Evolutionary conservation across 2,329 filamentous ascomycete genomes (phyloP).

Genomic region (Venturia aucupariae): DNA sequence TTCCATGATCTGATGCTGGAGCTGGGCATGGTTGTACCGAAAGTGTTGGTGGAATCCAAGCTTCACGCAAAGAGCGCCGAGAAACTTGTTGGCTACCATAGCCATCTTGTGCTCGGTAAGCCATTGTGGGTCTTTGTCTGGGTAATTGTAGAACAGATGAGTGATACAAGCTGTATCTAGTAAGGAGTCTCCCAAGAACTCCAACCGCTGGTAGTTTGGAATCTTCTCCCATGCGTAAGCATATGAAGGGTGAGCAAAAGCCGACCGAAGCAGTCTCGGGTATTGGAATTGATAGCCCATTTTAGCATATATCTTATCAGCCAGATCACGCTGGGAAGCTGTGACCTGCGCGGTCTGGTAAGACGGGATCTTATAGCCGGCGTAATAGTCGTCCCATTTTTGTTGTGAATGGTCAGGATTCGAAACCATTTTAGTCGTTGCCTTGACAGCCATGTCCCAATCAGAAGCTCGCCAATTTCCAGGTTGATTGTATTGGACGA

Average conservation of each 20-base stretch:
- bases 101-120: conserved; percentile 98
- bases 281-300: conserved; percentile 61
- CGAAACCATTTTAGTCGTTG: conserved; percentile 61
- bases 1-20: conserved; percentile 41
- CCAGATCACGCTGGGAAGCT: conserved; percentile 60
- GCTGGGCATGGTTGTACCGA: conserved; percentile 40
- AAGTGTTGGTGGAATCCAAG: conserved; percentile 71
- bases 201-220: conserved; percentile 81
- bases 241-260: conserved; percentile 82
- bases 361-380: conserved; percentile 55
- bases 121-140: conserved; percentile 84
- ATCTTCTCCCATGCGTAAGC: conserved; percentile 65
- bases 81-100: conserved; percentile 96
- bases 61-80: conserved; percentile 70
- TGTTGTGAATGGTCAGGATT: conserved; percentile 60
- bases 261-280: conserved; percentile 68
- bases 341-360: conserved; percentile 59
- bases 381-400: conserved; percentile 64
- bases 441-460: conserved; percentile 52
- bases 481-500: conserved; percentile 45
- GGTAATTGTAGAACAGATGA: conserved; percentile 68
- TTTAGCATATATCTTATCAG: conserved; percentile 50
- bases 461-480: conserved; percentile 33
- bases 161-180: conserved; percentile 81
- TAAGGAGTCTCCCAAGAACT: conserved; percentile 84